These are phyloP conservation scores for Cynanchum wilfordii DNA, from an alignment of 257 asterid species.

Conservation along the genomic window DNA sequence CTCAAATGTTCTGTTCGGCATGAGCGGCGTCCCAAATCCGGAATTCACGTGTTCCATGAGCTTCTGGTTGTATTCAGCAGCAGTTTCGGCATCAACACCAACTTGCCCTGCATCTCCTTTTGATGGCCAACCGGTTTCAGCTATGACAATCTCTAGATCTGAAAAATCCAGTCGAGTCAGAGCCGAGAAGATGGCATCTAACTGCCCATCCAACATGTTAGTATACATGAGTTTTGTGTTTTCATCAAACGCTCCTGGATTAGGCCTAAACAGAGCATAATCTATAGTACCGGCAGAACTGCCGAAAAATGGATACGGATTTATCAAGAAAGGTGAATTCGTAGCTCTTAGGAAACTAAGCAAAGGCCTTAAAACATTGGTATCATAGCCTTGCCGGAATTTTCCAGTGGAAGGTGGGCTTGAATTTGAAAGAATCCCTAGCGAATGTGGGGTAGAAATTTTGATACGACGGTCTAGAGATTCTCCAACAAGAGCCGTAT, in stretches of 20 bases:
- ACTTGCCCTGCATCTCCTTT: constrained; percentile 39
- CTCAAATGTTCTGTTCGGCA: constrained; percentile 42
- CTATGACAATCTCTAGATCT: constrained; percentile 41
- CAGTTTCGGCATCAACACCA: constrained; percentile 34
- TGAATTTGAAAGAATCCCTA: constrained; percentile 55
- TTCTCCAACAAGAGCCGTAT: constrained; percentile 37
- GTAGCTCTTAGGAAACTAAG: constrained; percentile 40
- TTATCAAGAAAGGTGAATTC: constrained; percentile 40
- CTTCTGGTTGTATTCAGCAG: constrained; percentile 37
- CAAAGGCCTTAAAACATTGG: constrained; percentile 37
- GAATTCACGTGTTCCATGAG: constrained; percentile 37
- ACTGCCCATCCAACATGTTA: constrained; percentile 44
- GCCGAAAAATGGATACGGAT: constrained; percentile 45
- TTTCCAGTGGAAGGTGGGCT: constrained; percentile 58
- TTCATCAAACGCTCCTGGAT: constrained; percentile 36
- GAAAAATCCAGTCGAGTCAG: constrained; percentile 27
- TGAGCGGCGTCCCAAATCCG: constrained; percentile 42
- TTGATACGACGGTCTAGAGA: constrained; percentile 32
- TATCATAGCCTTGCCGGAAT: constrained; percentile 39
- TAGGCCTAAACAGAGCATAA: constrained; percentile 41
- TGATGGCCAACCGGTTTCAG: constrained; percentile 57
- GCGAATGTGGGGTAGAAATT: constrained; percentile 62
- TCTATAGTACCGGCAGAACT: constrained; percentile 31
- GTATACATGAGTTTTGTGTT: constrained; percentile 31
- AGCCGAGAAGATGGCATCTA: constrained; percentile 43